These are phyloP conservation scores for Populus tremula DNA, from an alignment of 345 rosid genomes.

Conservation along the genomic window DNA sequence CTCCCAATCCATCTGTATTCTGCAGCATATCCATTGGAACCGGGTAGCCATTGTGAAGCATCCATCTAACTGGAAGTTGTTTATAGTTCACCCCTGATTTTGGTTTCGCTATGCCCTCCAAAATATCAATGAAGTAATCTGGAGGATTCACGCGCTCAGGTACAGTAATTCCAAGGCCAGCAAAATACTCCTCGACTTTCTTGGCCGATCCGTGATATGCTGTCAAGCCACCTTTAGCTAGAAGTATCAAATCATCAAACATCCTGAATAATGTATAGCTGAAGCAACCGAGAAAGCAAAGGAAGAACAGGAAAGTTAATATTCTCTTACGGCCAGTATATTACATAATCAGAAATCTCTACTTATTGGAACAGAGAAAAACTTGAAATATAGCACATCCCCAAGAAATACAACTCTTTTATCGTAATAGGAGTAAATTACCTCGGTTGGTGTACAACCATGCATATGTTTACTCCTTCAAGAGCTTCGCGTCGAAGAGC, in stretches of 20 bases:
- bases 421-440: slow-evolving; percentile 8
- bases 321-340: background rate
- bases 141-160: slow-evolving; percentile 96
- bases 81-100: slow-evolving; percentile 62
- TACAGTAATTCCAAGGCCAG: slow-evolving; percentile 68
- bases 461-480: slow-evolving; percentile 92
- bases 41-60: slow-evolving; percentile 90
- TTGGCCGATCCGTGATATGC: slow-evolving; percentile 94
- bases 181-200: slow-evolving; percentile 88
- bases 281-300: slow-evolving; percentile 23
- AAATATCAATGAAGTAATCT: slow-evolving; percentile 92
- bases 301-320: background rate
- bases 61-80: slow-evolving; percentile 94
- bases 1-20: slow-evolving; percentile 48
- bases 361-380: background rate
- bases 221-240: slow-evolving; percentile 90
- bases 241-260: slow-evolving; percentile 96
- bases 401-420: background rate
- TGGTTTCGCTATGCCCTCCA: slow-evolving; percentile 86
- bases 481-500: slow-evolving; percentile 98
- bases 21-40: slow-evolving; percentile 89
- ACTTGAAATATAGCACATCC: too few species aligned
- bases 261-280: slow-evolving; percentile 83
- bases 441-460: slow-evolving; percentile 99
- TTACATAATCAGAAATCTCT: background rate